A percentile compares a stretch with the other conserved stretches of the same genome.
Evolutionary conservation across 306 rosid species (phyloP).

Genomic region (Biancaea sappan): DNA sequence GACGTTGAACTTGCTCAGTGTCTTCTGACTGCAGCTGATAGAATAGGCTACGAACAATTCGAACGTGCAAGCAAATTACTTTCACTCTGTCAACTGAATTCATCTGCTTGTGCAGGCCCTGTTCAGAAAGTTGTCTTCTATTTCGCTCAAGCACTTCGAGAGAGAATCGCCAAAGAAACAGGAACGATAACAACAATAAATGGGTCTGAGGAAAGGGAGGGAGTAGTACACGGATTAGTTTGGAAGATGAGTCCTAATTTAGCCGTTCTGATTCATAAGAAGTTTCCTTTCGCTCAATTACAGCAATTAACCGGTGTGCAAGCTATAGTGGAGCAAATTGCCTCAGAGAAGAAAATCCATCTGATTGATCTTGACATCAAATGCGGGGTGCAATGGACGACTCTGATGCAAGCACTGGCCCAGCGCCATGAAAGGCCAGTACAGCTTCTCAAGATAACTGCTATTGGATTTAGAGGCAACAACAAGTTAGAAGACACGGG

Average conservation of each 20-base stretch:
- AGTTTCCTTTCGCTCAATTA: conserved; percentile 53
- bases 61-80: conserved; percentile 58
- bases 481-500: conserved; percentile 42
- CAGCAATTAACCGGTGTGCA: conserved; percentile 50
- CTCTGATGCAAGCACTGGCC: conserved; percentile 59
- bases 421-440: conserved; percentile 43
- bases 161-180: conserved; percentile 49
- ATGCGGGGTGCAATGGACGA: conserved; percentile 54
- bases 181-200: conserved; percentile 22
- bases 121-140: conserved; percentile 49
- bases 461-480: conserved; percentile 41
- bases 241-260: conserved; percentile 5
- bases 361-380: conserved; percentile 59
- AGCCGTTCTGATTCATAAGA: conserved; percentile 20
- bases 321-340: conserved; percentile 54
- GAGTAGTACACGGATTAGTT: not conserved
- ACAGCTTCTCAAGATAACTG: conserved; percentile 60
- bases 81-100: conserved; percentile 40
- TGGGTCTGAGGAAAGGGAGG: not conserved
- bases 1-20: conserved; percentile 66
- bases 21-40: conserved; percentile 66
- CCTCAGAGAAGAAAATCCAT: conserved; percentile 47
- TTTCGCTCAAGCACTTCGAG: conserved; percentile 53
- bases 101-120: conserved; percentile 38
- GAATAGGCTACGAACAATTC: conserved; percentile 50